Evolutionary conservation across 1,284 basidiomycete genomes (phyloP), one percentile per base, ranked within the genome.

Genomic region (Rhizoctonia solani): DNA sequence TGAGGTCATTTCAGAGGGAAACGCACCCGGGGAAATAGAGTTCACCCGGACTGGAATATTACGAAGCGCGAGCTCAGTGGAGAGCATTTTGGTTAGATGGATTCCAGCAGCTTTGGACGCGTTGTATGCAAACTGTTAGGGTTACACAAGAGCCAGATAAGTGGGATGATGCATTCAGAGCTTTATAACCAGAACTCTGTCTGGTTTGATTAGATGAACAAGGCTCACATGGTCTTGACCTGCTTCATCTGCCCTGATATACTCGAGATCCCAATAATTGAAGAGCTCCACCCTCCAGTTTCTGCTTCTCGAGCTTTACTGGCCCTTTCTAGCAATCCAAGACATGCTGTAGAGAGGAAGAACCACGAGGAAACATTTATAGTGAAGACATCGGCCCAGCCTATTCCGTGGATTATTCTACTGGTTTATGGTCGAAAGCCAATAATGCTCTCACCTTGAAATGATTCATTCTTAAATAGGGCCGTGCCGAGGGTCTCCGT

Each of bases 221-320:
- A 11, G 54, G 16, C 86, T 41, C 75, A 89, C 90, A 73, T 92
- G 90, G 70, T 86, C 81, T 74, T 92, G 90, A 87, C 82, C 14
- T 87, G 70, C 74, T 88, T 89, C 68, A 83, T 80, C 39, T 86
- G 66, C 1, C 88, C 89, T 67, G 87, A 88, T 67, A 93, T 87
- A 52, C 87, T 89, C 0, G 89, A 88, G 71, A 87, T 87, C 75
- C 90, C 91, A 72, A 93, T 83, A 29, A 92, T 85, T 54, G 77
- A 82, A 8, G 88, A 85, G 16, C 83, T 84, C 73, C 72, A 66
- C 6, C 79, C 76, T 34, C 76, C n/a, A 19, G 42, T 52, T 25
- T 42, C 39, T 56, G 86, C 70, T 82, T 79, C 53, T 21, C 47
- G 23, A 46, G 69, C 49, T 41, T 68, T 54, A 41, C 86, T 85